A percentile compares a stretch with the other conserved stretches of the same genome.
These are phyloP conservation scores for Cutaneotrichosporon dermatis DNA, from an alignment of 1,284 basidiomycete genomes.

Conservation along the genomic window DNA sequence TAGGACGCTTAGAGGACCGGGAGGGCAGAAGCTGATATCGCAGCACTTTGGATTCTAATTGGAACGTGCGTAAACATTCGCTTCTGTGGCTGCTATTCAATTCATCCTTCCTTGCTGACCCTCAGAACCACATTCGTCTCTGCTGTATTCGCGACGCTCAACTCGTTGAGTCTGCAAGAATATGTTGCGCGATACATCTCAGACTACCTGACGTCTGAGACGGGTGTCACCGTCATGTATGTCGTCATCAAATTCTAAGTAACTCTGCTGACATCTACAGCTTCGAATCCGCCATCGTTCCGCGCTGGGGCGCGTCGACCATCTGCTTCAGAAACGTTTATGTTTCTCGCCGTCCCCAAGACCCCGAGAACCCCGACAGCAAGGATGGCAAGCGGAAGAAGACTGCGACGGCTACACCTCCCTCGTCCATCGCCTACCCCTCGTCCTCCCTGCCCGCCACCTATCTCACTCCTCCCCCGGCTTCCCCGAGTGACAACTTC, in stretches of 20 bases:
- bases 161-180: conserved; percentile 87
- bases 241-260: conserved; percentile 5
- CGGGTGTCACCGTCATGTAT: conserved; percentile 81
- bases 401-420: conserved; percentile 29
- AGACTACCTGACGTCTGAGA: conserved; percentile 87
- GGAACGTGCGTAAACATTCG: conserved; percentile 69
- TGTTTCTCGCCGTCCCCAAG: conserved; percentile 69
- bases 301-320: conserved; percentile 92
- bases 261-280: conserved; percentile 14
- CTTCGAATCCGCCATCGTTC: conserved; percentile 96
- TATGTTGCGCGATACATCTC: conserved; percentile 85
- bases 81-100: too few relatives aligned
- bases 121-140: conserved; percentile 90
- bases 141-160: conserved; percentile 80
- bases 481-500: conserved; percentile 55
- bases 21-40: neutral
- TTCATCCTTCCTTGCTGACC: too few relatives aligned
- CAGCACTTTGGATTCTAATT: conserved; percentile 70
- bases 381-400: conserved; percentile 24
- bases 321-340: conserved; percentile 97
- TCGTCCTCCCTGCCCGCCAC: conserved; percentile 38
- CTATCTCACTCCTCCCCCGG: conserved; percentile 28
- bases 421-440: conserved; percentile 36
- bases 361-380: conserved; percentile 42
- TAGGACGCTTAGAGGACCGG: too few relatives aligned